Conservation (phyloP, 306 rosid species). For the Morella rubra region DNA sequence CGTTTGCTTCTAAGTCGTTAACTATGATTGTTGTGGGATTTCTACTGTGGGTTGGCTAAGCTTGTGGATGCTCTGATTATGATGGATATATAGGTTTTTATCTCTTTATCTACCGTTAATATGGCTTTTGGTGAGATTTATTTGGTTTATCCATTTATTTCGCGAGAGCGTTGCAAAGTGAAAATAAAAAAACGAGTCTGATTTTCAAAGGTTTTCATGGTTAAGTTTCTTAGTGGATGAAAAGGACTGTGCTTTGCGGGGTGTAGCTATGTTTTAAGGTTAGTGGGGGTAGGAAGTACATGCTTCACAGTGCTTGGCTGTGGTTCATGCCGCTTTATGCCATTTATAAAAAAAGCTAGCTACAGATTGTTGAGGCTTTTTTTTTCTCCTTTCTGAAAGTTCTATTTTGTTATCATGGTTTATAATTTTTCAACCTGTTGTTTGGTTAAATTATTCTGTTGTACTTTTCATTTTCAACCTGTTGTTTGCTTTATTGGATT, state of each 20-base stretch:
- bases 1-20: not conserved
- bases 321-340: not conserved
- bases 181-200: not conserved
- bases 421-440: not conserved
- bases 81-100: not conserved
- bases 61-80: not conserved
- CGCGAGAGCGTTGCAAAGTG: not conserved
- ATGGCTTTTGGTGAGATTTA: conserved; percentile 1
- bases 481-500: not conserved
- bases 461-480: not conserved
- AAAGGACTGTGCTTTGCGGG: conserved; percentile 20
- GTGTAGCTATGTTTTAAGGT: not conserved
- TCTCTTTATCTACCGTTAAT: not conserved
- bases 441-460: not conserved
- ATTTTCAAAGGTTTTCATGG: not conserved
- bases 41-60: not conserved
- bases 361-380: not conserved
- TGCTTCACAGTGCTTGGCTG: not conserved
- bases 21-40: not conserved
- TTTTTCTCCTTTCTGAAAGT: not conserved
- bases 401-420: not conserved
- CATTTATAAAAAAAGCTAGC: no score
- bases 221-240: not conserved
- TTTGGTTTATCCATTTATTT: not conserved
- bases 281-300: not conserved